Conservation (phyloP, 2,329 filamentous ascomycete genomes). For the Botryotinia narcissicola region DNA sequence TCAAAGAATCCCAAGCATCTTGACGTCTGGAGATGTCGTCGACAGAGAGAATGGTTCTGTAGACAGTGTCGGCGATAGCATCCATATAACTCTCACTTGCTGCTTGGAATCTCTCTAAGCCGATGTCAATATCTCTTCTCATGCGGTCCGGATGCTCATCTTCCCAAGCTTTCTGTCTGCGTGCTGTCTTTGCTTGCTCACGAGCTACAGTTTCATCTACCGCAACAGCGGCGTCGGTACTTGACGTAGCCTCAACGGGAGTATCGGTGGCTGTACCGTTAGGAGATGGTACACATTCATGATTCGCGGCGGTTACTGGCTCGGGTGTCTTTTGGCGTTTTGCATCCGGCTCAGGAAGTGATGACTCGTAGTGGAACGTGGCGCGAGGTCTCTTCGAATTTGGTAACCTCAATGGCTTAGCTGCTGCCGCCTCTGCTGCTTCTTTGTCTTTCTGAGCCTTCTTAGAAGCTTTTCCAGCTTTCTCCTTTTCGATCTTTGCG, state of each 20-base stretch:
- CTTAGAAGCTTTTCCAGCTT: constrained; percentile 46
- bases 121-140: constrained; percentile 71
- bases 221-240: constrained; percentile 21
- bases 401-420: constrained; percentile 60
- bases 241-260: constrained; percentile 21
- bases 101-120: constrained; percentile 70
- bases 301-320: constrained; percentile 23
- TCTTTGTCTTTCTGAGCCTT: constrained; percentile 53
- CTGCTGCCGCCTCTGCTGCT: constrained; percentile 47
- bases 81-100: constrained; percentile 72
- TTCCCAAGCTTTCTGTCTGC: constrained; percentile 36
- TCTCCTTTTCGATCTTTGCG: constrained; percentile 79
- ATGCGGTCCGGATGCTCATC: constrained; percentile 50
- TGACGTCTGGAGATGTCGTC: constrained; percentile 82
- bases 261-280: constrained; percentile 23
- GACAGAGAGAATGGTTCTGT: constrained; percentile 77
- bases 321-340: constrained; percentile 41
- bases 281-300: constrained; percentile 22
- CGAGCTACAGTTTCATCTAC: constrained; percentile 30
- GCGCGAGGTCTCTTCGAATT: constrained; percentile 70
- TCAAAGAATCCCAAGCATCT: constrained; percentile 85
- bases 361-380: constrained; percentile 71
- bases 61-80: constrained; percentile 78
- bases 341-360: constrained; percentile 46
- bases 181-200: constrained; percentile 34